phyloP scores from a whole-genome alignment of 495 filamentous ascomycete genomes.

The Penicillium arizonense region DNA sequence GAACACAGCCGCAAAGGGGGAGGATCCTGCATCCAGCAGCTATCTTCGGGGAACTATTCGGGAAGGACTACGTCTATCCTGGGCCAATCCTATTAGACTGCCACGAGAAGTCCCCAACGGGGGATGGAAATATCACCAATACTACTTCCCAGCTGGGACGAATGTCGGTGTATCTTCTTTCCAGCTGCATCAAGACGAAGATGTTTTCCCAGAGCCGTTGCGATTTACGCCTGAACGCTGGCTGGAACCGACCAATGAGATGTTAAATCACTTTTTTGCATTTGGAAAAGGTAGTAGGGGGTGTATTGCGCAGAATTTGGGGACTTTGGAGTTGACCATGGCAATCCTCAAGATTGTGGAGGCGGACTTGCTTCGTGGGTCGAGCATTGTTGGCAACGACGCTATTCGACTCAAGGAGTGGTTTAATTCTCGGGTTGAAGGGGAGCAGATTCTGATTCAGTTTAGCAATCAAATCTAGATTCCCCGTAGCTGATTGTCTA shows the following conservation, averaged over 20 bases:
- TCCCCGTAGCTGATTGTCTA: no score
- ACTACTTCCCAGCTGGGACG: conserved; percentile 41
- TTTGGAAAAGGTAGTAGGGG: conserved; percentile 48
- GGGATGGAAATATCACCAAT: conserved; percentile 36
- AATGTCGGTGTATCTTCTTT: conserved; percentile 41
- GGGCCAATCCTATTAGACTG: conserved; percentile 51
- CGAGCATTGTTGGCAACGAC: conserved; percentile 26
- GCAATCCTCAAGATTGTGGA: conserved; percentile 35
- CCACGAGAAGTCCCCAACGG: conserved; percentile 42
- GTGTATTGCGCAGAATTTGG: conserved; percentile 52
- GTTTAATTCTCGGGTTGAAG: conserved; percentile 46
- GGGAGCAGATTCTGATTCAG: conserved; percentile 23
- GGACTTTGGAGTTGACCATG: conserved; percentile 36
- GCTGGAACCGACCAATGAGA: conserved; percentile 36
- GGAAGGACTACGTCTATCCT: conserved; percentile 44
- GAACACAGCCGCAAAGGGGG: conserved; percentile 10
- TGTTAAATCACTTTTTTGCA: conserved; percentile 41
- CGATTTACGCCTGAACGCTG: conserved; percentile 53
- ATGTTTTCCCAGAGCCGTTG: conserved; percentile 40
- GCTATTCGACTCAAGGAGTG: conserved; percentile 47
- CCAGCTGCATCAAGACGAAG: conserved; percentile 44
- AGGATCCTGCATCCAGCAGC: conserved; percentile 31
- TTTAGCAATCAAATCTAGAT: not conserved
- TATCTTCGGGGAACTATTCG: conserved; percentile 44
- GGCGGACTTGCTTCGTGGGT: conserved; percentile 39